Base-by-base conservation (phyloP, 2,329 filamentous ascomycete species). In the Ophiosphaerella herpotricha region DNA sequence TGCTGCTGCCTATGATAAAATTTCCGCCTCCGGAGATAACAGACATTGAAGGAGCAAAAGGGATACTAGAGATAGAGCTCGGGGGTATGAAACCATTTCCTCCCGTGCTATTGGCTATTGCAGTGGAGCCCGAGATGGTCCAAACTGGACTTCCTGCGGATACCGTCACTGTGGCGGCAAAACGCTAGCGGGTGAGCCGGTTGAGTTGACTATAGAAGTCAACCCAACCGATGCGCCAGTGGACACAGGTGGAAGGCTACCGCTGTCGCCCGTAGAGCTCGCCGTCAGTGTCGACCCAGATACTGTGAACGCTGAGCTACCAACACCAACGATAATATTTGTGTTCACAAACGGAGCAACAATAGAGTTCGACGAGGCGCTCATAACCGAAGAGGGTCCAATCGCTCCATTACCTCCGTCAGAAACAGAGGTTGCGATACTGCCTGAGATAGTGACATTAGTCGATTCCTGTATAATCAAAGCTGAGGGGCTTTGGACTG, bases 341-440 rank as follows among this genome's bases (percentile, higher is more conserved):
- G 34, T 46, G 32, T 46, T 52, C 12, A 40, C 43, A 13, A 50
- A 50, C 6, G 46, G 32, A 26, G 36, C 29, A 12, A 43, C 16
- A 23, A 39, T 53, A 8, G 42, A 48, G 21, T 52, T 49, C 9
- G 36, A 23, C 16, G 37, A 13, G 6, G 38, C 35, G 24, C 34
- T 39, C 11, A 11, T 35, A 18, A 23, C 38, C 7, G 46, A 13
- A 21, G 54, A 46, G 6, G 57, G 54, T 31, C 55, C 32, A 32
- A 63, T 49, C 6, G 58, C 34, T 2, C 61, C 61, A 14, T 26
- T 46, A 14, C 40, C 46, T 31, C 47, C 58, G 1, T 56, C 61
- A 8, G 56, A 61, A 23, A 52, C 57, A 52, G 4, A 48, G 2
- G 51, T 61, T 5, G 46, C 36, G 12, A 55, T 53, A 5, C 38